Evolutionary conservation across 2,329 filamentous ascomycete genomes (phyloP), one percentile per base, ranked within the genome.

Genomic region (Trichoderma oligosporum): DNA sequence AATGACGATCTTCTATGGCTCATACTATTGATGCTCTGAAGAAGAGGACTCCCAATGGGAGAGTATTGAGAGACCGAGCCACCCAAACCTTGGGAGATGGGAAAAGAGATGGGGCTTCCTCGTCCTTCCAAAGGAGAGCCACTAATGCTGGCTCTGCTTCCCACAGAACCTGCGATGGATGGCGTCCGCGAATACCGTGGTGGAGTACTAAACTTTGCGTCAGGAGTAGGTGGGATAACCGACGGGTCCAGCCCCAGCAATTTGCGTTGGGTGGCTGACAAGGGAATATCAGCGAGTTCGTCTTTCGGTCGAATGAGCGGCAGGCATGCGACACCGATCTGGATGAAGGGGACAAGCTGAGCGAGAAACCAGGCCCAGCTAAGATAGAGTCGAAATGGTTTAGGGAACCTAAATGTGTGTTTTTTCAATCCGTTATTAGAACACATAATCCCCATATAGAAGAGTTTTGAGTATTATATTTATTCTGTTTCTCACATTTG

Each of bases 121-220:
- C 76, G 73, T 38, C 77, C 80, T 6, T 83, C 83, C 35, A 84
- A 66, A 2, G 85, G 83, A 2, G 85, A 86, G 64, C 76, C 78
- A 16, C 74, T 73, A 66, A 79, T 82, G 68, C 81, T 83, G 61
- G 76, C 78, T 64, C 79, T 77, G 69, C 81, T 84, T 27, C 79
- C 81, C 4, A 84, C 79, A 1, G 87, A 89, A 9, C 82, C 76
- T 65, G 82, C 72, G 73, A 83, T 69, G 18, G 84, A 88, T 24
- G 86, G 82, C 11, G 89, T 93, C 58, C 90, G 82, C 33, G 87
- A 84, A 74, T 96, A 97, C 66, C 90, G 84, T 2, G 93, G 93
- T 4, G 93, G 93, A 0, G 93, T 97, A 65, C 87, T 85, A 72
- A 89, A 95, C 35, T 67, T 68, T 57, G 82, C 82, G 39, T 87